These are phyloP conservation scores for Rehmannia glutinosa DNA, from an alignment of 257 asterid genomes.

Conservation along the genomic window DNA sequence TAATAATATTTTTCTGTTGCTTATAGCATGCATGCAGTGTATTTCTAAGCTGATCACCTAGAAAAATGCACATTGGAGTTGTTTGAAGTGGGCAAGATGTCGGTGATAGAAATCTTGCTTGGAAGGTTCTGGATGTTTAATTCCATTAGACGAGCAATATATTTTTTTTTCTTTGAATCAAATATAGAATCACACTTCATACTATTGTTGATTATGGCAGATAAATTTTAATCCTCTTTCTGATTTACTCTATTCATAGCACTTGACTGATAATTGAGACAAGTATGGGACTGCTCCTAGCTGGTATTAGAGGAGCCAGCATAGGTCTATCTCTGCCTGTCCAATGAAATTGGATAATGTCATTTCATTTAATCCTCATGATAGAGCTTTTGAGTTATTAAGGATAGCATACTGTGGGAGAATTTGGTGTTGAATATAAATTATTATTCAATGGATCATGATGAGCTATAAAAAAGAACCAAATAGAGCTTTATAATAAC, in stretches of 20 bases:
- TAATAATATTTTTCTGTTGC: background rate
- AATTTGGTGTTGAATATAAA: background rate
- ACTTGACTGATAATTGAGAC: background rate
- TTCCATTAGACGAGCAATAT: background rate
- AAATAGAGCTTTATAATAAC: background rate
- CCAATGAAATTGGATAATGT: conserved; percentile 3
- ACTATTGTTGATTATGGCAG: background rate
- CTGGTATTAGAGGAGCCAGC: conserved; percentile 8
- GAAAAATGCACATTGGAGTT: background rate
- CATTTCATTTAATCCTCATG: background rate
- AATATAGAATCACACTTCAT: conserved; percentile 4
- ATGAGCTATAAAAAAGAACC: background rate
- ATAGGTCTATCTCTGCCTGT: conserved; percentile 6
- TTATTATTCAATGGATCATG: background rate
- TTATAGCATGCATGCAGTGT: background rate
- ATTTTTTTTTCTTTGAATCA: background rate
- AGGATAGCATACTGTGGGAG: background rate
- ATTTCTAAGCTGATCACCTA: background rate
- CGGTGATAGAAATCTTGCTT: conserved; percentile 1
- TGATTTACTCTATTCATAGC: background rate
- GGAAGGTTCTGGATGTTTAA: conserved; percentile 7
- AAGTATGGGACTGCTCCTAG: background rate
- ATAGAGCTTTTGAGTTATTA: background rate
- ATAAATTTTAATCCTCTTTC: background rate
- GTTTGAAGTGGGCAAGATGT: conserved; percentile 14